A percentile compares a stretch with the other conserved stretches of the same genome.
Evolutionary conservation across 129 eudicot genomes (phyloP).

Genomic region (Saposhnikovia divaricata): DNA sequence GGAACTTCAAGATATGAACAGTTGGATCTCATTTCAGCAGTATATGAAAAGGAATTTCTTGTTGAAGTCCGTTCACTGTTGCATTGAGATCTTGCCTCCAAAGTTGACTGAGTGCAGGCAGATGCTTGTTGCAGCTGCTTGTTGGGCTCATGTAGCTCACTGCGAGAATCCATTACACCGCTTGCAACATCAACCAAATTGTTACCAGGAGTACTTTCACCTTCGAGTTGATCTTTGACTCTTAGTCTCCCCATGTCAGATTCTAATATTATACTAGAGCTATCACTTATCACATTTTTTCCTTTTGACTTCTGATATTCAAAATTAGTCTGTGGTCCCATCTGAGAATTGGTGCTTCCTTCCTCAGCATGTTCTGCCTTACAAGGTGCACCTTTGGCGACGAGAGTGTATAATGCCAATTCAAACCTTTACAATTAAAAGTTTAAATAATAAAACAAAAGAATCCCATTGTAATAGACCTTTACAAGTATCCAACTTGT

Average conservation of each 20-base stretch:
- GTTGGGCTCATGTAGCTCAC: conserved; percentile 20
- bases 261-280: conserved; percentile 32
- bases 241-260: conserved; percentile 37
- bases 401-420: conserved; percentile 77
- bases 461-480: conserved; percentile 1
- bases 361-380: conserved; percentile 45
- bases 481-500: conserved; percentile 8
- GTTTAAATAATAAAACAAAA: neutral
- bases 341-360: conserved; percentile 29
- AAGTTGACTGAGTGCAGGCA: conserved; percentile 31
- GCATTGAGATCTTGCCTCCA: conserved; percentile 34
- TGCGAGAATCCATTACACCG: conserved; percentile 41
- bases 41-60: conserved; percentile 20
- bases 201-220: conserved; percentile 36
- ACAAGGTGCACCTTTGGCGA: conserved; percentile 52
- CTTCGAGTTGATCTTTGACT: conserved; percentile 41
- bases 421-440: conserved; percentile 55
- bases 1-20: conserved; percentile 57
- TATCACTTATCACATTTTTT: conserved; percentile 31
- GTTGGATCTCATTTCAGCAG: conserved; percentile 40
- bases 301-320: conserved; percentile 34
- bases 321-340: conserved; percentile 20
- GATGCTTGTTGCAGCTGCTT: conserved; percentile 34
- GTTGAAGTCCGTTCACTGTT: conserved; percentile 34
- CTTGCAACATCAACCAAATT: conserved; percentile 50